Conservation (phyloP, 352 stramenopile genomes). For the Elongisporangium undulatum region DNA sequence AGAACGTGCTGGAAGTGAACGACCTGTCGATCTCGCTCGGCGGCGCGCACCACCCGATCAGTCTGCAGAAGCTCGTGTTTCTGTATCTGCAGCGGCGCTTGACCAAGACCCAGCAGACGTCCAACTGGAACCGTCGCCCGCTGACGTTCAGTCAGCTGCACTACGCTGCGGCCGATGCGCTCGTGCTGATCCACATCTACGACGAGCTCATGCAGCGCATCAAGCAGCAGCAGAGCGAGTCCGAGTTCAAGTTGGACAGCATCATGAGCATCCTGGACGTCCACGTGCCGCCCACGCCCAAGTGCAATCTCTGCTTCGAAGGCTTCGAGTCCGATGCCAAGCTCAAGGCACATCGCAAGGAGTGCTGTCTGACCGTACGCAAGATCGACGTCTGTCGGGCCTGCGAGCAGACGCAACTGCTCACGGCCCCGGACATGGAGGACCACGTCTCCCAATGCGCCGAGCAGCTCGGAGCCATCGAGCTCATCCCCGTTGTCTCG, state of each 20-base stretch:
- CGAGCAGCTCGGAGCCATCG: conserved; percentile 10
- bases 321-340: conserved; percentile 22
- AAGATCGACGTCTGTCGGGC: conserved; percentile 35
- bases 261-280: conserved; percentile 64
- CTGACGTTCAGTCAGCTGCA: conserved; percentile 50
- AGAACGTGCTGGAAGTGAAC: conserved; percentile 71
- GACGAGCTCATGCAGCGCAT: conserved; percentile 46
- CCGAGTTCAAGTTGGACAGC: conserved; percentile 37
- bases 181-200: conserved; percentile 70
- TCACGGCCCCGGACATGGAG: conserved; percentile 33
- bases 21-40: conserved; percentile 53
- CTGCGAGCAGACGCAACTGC: conserved; percentile 44
- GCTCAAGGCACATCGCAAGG: conserved; percentile 44
- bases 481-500: conserved; percentile 9
- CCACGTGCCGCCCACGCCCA: conserved; percentile 28
- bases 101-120: conserved; percentile 75
- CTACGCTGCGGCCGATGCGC: conserved; percentile 66
- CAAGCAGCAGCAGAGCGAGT: conserved; percentile 7
- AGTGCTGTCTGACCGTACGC: conserved; percentile 29
- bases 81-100: conserved; percentile 66
- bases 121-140: conserved; percentile 71
- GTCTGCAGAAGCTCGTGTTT: conserved; percentile 74
- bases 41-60: conserved; percentile 50
- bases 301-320: conserved; percentile 54
- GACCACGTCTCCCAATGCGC: conserved; percentile 35